A percentile compares a stretch with the other conserved stretches of the same genome.
These are phyloP conservation scores for Vararia minispora DNA, from an alignment of 768 basidiomycete species.

Conservation along the genomic window DNA sequence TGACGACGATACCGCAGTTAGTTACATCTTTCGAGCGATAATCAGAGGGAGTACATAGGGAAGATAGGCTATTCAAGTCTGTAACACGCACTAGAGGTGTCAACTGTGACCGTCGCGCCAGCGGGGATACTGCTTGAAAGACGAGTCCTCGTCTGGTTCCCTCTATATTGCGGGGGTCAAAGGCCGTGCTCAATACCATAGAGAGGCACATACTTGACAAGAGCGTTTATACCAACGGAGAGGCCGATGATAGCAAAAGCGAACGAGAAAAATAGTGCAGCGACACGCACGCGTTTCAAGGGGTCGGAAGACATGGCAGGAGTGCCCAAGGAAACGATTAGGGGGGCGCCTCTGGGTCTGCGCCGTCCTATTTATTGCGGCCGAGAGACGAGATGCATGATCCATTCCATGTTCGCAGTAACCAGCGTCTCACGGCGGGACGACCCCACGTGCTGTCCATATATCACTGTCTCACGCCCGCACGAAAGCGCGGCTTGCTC, in stretches of 20 bases:
- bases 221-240: conserved; percentile 22
- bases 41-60: no score
- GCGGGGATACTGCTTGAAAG: conserved; percentile 3
- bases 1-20: conserved; percentile 10
- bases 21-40: conserved; percentile 15
- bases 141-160: conserved; percentile 6
- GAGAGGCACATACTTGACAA: conserved; percentile 18
- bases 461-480: no score
- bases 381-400: no score
- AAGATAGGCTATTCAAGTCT: no score
- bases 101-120: conserved; percentile 8
- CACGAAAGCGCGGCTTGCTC: no score
- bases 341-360: conserved; percentile 2
- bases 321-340: not conserved
- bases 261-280: conserved; percentile 19
- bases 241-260: conserved; percentile 20
- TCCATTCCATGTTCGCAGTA: no score
- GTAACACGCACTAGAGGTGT: conserved; percentile 13
- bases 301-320: conserved; percentile 4
- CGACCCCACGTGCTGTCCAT: no score
- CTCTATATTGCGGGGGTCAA: not conserved
- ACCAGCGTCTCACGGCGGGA: no score
- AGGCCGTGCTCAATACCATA: not conserved
- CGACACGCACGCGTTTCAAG: conserved; percentile 15
- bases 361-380: not conserved